Evolutionary conservation across 202 grass and related monocot genomes (phyloP).

Genomic region (Panicum virgatum): DNA sequence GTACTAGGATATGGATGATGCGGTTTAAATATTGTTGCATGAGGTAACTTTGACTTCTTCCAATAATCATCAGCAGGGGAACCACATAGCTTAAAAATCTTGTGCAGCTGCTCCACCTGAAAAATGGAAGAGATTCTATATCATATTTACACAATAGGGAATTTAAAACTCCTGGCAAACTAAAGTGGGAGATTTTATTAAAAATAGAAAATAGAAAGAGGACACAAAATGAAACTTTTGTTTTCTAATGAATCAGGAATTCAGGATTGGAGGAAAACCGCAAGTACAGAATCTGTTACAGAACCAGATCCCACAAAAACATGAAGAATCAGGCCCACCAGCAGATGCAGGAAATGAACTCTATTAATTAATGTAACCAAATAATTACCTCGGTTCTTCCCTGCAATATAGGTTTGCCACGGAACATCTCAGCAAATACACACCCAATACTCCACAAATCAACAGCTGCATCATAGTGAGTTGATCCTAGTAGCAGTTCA

Average conservation of each 20-base stretch:
- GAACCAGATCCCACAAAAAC: background rate
- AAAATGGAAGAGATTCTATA: slow-evolving; percentile 26
- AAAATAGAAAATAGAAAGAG: background rate
- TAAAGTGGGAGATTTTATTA: background rate
- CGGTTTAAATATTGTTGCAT: slow-evolving; percentile 89
- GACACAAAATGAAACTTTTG: background rate
- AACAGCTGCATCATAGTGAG: slow-evolving; percentile 84
- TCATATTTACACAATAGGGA: slow-evolving; percentile 3
- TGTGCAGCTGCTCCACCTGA: slow-evolving; percentile 97
- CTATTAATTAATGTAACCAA: background rate
- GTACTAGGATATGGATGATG: slow-evolving; percentile 74
- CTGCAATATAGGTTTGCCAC: slow-evolving; percentile 75
- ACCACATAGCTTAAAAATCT: slow-evolving; percentile 97
- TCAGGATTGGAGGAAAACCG: background rate
- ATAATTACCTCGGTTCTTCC: slow-evolving; percentile 91
- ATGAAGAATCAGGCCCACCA: background rate
- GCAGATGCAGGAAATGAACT: slow-evolving; percentile 3
- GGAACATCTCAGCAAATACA: slow-evolving; percentile 91
- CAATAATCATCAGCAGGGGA: slow-evolving; percentile 91
- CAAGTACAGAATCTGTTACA: background rate
- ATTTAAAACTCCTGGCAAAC: background rate
- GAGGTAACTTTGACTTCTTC: slow-evolving; percentile 90
- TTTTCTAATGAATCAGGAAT: background rate
- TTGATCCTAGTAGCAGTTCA: slow-evolving; percentile 93
- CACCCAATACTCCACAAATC: slow-evolving; percentile 97